Evolutionary conservation across 2,329 filamentous ascomycete genomes (phyloP), one percentile per base, ranked within the genome.

Genomic region (Colletotrichum sidae): DNA sequence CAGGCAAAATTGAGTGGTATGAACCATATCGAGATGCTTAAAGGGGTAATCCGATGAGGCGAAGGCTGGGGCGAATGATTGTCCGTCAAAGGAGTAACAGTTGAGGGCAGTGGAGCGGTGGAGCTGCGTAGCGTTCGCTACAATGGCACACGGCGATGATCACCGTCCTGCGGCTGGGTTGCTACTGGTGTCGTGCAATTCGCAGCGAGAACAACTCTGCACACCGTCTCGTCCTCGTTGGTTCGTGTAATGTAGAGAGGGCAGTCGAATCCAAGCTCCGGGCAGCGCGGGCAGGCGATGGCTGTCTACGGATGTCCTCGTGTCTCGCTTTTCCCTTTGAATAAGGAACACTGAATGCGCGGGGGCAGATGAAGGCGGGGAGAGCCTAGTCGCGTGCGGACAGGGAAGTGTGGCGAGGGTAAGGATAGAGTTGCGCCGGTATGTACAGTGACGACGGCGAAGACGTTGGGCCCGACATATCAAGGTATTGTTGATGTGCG

Each of bases 261-360:
- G 25, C 25, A 25, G 25, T 5, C 25, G 25, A 25, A 25, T 25
- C 25, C 25, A 2, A 51, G 38, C 42, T 37, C 51, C 62, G 62
- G 47, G 34, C 47, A 54, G 38, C 47, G 52, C 62, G 62, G 58
- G 45, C 62, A 65, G 62, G 62, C 52, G 34, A 62, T 62, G 58
- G 58, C 42, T 62, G 62, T 56, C 46, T 34, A 47, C 41, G 34
- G 37, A 42, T 56, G 52, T 52, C 62, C 57, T 55, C 61, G 56
- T 65, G 62, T 34, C 52, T 56, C n/a, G 11, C 15, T 47, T 55
- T 55, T 35, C 25, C 55, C 46, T 39, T 44, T 50, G n/a, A 17
- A 62, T 62, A 62, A 56, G 62, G 55, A 46, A 65, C 25, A 56
- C 17, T 62, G 58, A 15, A 53, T 33, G 50, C 46, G 52, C 58